Evolutionary conservation across 78 protist genomes (phyloP), one percentile per base, ranked within the genome.

Genomic region (Bigelowiella natans): DNA sequence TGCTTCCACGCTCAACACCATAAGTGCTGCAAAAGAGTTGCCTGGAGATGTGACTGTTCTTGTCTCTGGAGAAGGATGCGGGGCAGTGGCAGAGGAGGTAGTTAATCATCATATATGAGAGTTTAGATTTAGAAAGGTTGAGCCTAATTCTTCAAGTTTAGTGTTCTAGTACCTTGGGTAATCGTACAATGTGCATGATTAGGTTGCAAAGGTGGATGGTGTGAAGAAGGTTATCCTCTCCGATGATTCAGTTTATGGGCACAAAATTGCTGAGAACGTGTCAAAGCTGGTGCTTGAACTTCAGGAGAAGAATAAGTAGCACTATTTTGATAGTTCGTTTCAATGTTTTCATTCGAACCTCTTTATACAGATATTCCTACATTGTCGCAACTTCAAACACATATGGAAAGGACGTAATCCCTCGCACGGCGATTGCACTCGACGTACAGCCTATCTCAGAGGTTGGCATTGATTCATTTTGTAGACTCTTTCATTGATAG

Each of bases 401-500:
- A 31, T 86, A 90, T 83, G 96, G 96, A 89, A 97, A 96, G 94
- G 39, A 85, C 29, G 91, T 96, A 38, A 0, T 96, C 31, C 99
- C 99, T 36, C 95, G 98, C 36, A 93, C 94, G 2, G 98, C 97
- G 1, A 98, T 97, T 31, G 7, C 38, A 89, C 93, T 96, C 31
- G 98, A 96, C 63, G 95, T 94, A 31, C 28, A 40, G 82, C 95
- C 94, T 7, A 91, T 96, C 64, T 36, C 30, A 2, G 87, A 38
- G 29, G 36, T 88, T 7, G 37, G 88, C 38, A 3, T 1, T 1
- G 88, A 38, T 1, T 1, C 2, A 1, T 36, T 34, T 1, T n/a
- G 11, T 1, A 1, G 28, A 2, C 7, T 18, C n/a, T n/a, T 1
- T 1, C 63, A 38, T 37, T 7, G 7, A 63, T n/a, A n/a, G 64